Evolutionary conservation across 2,329 filamentous ascomycete species (phyloP).

Genomic region (Colletotrichum paranaense): DNA sequence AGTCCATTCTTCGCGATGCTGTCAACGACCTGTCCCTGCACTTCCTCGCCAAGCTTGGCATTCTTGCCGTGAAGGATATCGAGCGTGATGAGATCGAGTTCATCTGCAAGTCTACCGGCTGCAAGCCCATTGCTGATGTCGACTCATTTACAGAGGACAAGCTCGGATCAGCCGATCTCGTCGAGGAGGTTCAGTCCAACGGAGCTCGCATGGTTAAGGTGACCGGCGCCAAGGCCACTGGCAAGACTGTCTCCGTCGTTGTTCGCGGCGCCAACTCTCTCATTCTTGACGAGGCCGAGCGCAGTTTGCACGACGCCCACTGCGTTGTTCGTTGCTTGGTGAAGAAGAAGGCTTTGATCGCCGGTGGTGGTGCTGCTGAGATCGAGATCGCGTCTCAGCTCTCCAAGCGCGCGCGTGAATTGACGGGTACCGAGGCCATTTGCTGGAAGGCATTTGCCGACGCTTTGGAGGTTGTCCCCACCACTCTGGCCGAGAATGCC

Average conservation of each 20-base stretch:
- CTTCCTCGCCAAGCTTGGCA: constrained; percentile 97
- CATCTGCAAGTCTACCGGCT: constrained; percentile 98
- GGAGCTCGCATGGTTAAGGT: constrained; percentile 96
- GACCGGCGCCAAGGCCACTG: constrained; percentile 85
- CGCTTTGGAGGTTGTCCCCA: constrained; percentile 96
- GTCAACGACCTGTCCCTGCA: constrained; percentile 98
- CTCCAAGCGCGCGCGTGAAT: constrained; percentile 81
- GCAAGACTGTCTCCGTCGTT: constrained; percentile 93
- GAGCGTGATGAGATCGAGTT: constrained; percentile 99
- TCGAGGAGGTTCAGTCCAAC: constrained; percentile 90
- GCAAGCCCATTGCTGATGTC: constrained; percentile 98
- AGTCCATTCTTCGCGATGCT: constrained; percentile 96
- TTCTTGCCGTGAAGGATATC: constrained; percentile 95
- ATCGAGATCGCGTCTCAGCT: constrained; percentile 94
- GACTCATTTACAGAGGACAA: constrained; percentile 99
- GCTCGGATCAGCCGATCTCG: constrained; percentile 90
- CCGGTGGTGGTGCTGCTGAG: constrained; percentile 94
- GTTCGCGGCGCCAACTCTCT: constrained; percentile 93
- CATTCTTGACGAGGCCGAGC: constrained; percentile 97
- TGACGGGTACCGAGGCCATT: constrained; percentile 93
- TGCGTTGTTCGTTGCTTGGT: constrained; percentile 97
- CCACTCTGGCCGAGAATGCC: constrained; percentile 96
- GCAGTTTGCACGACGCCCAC: constrained; percentile 94
- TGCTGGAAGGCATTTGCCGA: constrained; percentile 99
- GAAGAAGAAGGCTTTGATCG: constrained; percentile 99